Percentiles rank a stretch among this genome's conserved stretches.
Evolutionary conservation across 1,284 basidiomycete genomes (phyloP).

Genomic region (Volvariella surrecta): DNA sequence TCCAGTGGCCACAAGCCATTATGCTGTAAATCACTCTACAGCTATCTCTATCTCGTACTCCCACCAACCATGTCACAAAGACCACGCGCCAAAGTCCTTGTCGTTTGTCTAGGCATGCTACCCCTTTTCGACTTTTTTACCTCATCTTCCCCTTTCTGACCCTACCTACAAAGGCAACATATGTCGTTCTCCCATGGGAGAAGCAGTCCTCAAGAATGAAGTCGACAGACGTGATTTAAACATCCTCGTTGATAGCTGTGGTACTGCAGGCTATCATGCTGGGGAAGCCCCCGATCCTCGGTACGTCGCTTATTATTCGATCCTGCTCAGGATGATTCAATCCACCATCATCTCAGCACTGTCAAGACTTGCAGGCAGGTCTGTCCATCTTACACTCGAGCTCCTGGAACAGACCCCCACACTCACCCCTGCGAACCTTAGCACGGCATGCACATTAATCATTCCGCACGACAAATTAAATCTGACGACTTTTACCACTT

Average conservation of each 20-base stretch:
- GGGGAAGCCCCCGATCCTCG: slow-evolving; percentile 68
- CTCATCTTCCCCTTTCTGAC: not conserved
- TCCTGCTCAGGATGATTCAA: not conserved
- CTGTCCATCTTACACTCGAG: slow-evolving; percentile 5
- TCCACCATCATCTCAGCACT: slow-evolving; percentile 31
- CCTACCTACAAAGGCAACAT: slow-evolving; percentile 51
- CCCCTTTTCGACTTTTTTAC: not conserved
- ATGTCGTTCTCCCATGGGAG: slow-evolving; percentile 75
- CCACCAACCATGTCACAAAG: slow-evolving; percentile 5
- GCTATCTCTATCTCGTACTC: not conserved
- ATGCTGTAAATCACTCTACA: no score
- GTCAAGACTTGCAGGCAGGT: slow-evolving; percentile 56
- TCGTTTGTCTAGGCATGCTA: slow-evolving; percentile 55
- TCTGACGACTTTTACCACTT: slow-evolving; percentile 54
- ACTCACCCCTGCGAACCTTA: slow-evolving; percentile 16
- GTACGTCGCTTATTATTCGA: slow-evolving; percentile 25
- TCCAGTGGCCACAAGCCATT: no score
- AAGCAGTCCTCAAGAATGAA: slow-evolving; percentile 59
- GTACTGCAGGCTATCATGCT: slow-evolving; percentile 64
- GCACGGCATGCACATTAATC: slow-evolving; percentile 53
- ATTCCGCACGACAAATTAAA: slow-evolving; percentile 50
- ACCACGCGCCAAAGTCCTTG: slow-evolving; percentile 39
- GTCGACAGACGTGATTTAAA: slow-evolving; percentile 56
- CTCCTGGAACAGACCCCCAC: not conserved
- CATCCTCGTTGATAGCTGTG: slow-evolving; percentile 62